Conservation (phyloP, 176 grass and related monocot species). For the Bonia amplexicaulis region DNA sequence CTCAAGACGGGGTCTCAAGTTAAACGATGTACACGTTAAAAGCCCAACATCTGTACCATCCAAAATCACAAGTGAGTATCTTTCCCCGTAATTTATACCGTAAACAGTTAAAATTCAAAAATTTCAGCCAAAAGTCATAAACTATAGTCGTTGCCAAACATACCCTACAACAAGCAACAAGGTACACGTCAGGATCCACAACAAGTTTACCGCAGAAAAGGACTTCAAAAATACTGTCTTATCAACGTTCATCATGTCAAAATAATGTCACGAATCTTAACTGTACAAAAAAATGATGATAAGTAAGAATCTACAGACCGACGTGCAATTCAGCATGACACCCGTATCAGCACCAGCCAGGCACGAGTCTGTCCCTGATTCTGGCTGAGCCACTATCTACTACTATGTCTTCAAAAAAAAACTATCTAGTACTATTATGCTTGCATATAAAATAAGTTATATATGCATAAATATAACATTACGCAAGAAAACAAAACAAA, state of each 20-base stretch:
- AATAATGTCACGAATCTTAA: conserved; percentile 13
- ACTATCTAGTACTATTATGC: not conserved
- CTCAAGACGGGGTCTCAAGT: too few species aligned
- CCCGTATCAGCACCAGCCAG: not conserved
- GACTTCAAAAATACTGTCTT: not conserved
- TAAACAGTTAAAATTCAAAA: too few species aligned
- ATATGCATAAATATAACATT: not conserved
- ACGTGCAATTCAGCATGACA: not conserved
- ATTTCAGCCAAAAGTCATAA: too few species aligned
- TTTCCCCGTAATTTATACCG: too few species aligned
- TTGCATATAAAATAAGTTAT: not conserved
- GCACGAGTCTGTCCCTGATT: not conserved
- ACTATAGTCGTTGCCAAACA: too few species aligned
- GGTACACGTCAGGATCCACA: conserved; percentile 10
- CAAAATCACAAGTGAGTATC: too few species aligned
- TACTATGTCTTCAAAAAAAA: too few species aligned
- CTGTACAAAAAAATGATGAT: not conserved
- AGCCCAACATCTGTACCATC: too few species aligned
- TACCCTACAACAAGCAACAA: too few species aligned
- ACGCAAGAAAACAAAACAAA: not conserved
- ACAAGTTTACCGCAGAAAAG: not conserved
- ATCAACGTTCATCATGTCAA: not conserved
- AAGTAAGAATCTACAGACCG: not conserved
- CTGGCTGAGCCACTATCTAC: not conserved
- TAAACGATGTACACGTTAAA: too few species aligned